Evolutionary conservation across 352 stramenopile species (phyloP).

Genomic region (Pseudoperonospora humuli): DNA sequence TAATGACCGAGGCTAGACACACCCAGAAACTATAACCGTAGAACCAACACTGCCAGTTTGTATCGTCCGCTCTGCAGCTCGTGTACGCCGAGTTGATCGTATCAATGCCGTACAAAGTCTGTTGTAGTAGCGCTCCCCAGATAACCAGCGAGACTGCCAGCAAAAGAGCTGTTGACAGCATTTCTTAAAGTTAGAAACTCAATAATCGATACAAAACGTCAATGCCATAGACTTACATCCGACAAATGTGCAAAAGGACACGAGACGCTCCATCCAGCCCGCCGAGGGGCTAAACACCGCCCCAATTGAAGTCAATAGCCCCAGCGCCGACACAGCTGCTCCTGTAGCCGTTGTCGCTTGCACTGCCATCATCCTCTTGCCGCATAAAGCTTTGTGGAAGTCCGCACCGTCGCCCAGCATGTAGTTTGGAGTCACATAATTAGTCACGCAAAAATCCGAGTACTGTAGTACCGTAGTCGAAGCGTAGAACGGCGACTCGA

Average conservation of each 20-base stretch:
- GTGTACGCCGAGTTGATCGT: slow-evolving; percentile 70
- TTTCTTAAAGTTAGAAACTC: no score
- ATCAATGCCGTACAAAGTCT: slow-evolving; percentile 74
- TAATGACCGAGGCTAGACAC: slow-evolving; percentile 70
- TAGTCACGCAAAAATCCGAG: slow-evolving; percentile 49
- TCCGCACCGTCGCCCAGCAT: slow-evolving; percentile 73
- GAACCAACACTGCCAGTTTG: slow-evolving; percentile 79
- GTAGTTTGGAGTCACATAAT: slow-evolving; percentile 60
- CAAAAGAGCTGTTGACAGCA: slow-evolving; percentile 35
- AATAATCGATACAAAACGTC: no score
- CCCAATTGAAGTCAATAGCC: slow-evolving; percentile 55
- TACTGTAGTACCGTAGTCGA: slow-evolving; percentile 75
- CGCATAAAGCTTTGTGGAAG: slow-evolving; percentile 64
- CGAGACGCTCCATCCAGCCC: slow-evolving; percentile 60
- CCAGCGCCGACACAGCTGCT: slow-evolving; percentile 49
- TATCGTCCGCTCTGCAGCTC: slow-evolving; percentile 58
- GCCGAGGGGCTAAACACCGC: slow-evolving; percentile 71
- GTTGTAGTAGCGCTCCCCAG: slow-evolving; percentile 69
- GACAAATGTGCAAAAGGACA: slow-evolving; percentile 78
- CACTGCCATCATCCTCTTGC: slow-evolving; percentile 59
- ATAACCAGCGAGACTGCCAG: slow-evolving; percentile 69
- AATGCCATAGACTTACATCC: slow-evolving; percentile 55
- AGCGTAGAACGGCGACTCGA: slow-evolving; percentile 74
- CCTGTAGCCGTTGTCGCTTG: slow-evolving; percentile 59
- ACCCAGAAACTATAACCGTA: slow-evolving; percentile 85